Percentiles rank a stretch among this genome's conserved stretches.
Conservation (phyloP, 163 green algal species). For the Trebouxiophyceae sp. region DNA sequence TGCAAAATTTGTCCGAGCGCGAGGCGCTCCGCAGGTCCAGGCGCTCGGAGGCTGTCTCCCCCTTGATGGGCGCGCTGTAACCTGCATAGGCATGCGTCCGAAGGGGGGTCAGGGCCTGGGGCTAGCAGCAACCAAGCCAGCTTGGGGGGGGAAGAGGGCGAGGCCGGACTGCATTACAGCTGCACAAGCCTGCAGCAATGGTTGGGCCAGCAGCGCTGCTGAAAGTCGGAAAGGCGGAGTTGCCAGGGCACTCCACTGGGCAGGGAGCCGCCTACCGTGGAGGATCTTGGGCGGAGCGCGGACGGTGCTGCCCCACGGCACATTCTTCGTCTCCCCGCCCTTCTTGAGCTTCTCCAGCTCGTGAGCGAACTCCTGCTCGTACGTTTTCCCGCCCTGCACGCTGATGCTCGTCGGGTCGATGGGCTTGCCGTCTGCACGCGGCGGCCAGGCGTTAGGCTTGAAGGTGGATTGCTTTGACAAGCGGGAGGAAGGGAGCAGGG, state of each 20-base stretch:
- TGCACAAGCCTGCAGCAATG: not conserved
- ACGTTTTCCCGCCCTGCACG: slow-evolving; percentile 45
- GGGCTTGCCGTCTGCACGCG: slow-evolving; percentile 11
- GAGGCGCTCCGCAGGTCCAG: slow-evolving; percentile 58
- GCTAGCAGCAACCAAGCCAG: not conserved
- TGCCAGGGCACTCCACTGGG: not conserved
- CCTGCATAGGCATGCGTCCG: slow-evolving; percentile 23
- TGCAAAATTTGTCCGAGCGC: slow-evolving; percentile 51
- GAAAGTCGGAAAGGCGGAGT: not conserved
- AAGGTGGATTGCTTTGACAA: not conserved
- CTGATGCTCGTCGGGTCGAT: slow-evolving; percentile 18
- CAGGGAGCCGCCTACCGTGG: slow-evolving; percentile 26
- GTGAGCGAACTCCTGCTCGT: slow-evolving; percentile 64
- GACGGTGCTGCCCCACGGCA: slow-evolving; percentile 50
- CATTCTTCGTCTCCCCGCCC: slow-evolving; percentile 53
- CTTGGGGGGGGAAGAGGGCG: not conserved
- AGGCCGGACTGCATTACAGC: not conserved
- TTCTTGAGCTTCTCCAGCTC: slow-evolving; percentile 44
- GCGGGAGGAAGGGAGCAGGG: too few species aligned
- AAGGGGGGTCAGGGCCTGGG: too few species aligned
- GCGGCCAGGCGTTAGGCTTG: not conserved
- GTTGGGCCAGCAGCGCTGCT: not conserved
- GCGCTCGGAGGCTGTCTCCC: slow-evolving; percentile 51
- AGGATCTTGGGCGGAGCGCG: slow-evolving; percentile 27
- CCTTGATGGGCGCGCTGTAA: slow-evolving; percentile 45